phyloP scores from a whole-genome alignment of 1,139 yeast species.

The Scheffersomyces titani region DNA sequence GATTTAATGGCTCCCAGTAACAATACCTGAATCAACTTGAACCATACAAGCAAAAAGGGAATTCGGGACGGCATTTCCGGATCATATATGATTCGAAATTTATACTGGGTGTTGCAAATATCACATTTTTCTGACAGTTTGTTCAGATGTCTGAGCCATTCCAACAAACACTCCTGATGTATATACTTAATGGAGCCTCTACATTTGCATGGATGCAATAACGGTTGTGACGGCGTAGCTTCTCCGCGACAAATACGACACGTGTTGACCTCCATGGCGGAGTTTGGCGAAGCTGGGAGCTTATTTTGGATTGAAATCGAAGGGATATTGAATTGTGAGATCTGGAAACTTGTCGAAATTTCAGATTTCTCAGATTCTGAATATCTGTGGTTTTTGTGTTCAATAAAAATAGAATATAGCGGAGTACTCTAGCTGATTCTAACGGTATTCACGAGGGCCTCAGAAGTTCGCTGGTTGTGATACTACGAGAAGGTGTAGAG shows the following conservation, averaged over 20 bases:
- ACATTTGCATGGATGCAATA: slow-evolving; percentile 91
- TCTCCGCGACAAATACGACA: slow-evolving; percentile 97
- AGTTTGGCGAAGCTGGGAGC: background rate
- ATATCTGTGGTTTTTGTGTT: background rate
- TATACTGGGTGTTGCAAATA: slow-evolving; percentile 79
- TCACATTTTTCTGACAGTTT: slow-evolving; percentile 73
- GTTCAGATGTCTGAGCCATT: slow-evolving; percentile 77
- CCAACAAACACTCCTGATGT: slow-evolving; percentile 88
- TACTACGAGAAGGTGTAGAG: background rate
- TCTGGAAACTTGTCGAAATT: background rate
- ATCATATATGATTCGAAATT: slow-evolving; percentile 70
- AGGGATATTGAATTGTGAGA: background rate
- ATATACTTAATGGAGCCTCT: slow-evolving; percentile 91
- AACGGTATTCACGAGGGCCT: background rate
- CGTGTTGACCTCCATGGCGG: slow-evolving; percentile 25
- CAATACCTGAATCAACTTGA: slow-evolving; percentile 34
- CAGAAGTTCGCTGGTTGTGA: background rate
- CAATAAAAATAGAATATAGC: background rate
- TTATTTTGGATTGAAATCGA: background rate
- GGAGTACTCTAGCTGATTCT: background rate
- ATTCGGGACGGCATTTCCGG: slow-evolving; percentile 68
- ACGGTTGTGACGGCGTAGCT: slow-evolving; percentile 74
- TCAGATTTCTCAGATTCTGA: background rate
- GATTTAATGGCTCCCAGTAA: slow-evolving; percentile 24
- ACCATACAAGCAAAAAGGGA: slow-evolving; percentile 52